Evolutionary conservation across 257 asterid genomes (phyloP).

Genomic region (Lantana camara): DNA sequence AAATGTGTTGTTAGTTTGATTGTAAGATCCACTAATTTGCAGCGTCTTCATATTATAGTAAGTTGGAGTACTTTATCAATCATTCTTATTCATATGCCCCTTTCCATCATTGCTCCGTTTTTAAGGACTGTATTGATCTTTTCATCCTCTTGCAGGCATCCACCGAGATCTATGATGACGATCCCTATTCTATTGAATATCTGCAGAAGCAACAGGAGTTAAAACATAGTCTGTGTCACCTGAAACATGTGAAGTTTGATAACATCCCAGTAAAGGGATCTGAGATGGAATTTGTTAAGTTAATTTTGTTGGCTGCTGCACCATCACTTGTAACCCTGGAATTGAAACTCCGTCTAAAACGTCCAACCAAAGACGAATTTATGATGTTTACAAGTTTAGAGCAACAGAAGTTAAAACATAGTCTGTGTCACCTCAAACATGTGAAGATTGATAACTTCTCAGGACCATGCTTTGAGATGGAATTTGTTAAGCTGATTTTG

Average conservation of each 20-base stretch:
- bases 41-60: neutral
- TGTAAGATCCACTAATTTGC: conserved; percentile 1
- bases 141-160: neutral
- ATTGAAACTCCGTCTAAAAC: too few species aligned
- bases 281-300: neutral
- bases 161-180: neutral
- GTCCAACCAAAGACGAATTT: too few species aligned
- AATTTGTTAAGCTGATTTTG: neutral
- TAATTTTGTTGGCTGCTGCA: neutral
- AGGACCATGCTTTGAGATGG: neutral
- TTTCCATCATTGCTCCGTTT: neutral
- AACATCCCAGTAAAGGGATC: neutral
- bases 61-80: neutral
- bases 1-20: neutral
- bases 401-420: neutral
- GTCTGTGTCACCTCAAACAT: neutral
- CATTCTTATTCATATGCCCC: too few species aligned
- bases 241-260: neutral
- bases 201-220: neutral
- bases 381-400: too few species aligned
- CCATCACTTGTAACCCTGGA: too few species aligned
- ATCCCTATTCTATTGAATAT: neutral
- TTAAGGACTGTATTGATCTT: neutral
- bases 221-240: neutral
- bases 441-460: neutral